Evolutionary conservation across 257 asterid genomes (phyloP).

Genomic region (Ajuga chamaepitys): DNA sequence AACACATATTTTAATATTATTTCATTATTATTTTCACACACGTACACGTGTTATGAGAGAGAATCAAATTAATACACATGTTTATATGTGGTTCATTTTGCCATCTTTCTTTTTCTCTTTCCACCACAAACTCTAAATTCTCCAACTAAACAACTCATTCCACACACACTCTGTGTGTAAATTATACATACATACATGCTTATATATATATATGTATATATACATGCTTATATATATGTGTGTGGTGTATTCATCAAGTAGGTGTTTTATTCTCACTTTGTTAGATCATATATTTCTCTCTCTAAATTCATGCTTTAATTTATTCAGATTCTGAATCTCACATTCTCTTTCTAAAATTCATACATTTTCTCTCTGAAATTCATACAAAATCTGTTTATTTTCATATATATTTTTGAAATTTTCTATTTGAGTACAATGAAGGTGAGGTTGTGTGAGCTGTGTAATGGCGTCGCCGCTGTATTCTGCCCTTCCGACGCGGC

Average conservation of each 20-base stretch:
- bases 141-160: neutral
- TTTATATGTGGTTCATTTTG: constrained; percentile 16
- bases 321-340: neutral
- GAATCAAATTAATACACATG: constrained; percentile 1
- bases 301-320: neutral
- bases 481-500: constrained; percentile 59
- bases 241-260: neutral
- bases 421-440: neutral
- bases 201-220: neutral
- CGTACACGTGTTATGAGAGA: neutral
- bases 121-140: constrained; percentile 16
- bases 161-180: neutral
- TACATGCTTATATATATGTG: neutral
- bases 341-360: neutral
- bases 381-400: too few relatives aligned
- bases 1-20: neutral
- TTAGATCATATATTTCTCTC: neutral
- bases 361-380: too few relatives aligned
- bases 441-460: constrained; percentile 38
- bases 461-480: constrained; percentile 32
- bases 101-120: neutral
- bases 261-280: neutral
- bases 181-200: neutral
- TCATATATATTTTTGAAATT: too few relatives aligned
- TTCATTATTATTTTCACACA: neutral